These are phyloP conservation scores for Penicillium occitanis DNA, from an alignment of 2,329 filamentous ascomycete genomes.

Conservation along the genomic window DNA sequence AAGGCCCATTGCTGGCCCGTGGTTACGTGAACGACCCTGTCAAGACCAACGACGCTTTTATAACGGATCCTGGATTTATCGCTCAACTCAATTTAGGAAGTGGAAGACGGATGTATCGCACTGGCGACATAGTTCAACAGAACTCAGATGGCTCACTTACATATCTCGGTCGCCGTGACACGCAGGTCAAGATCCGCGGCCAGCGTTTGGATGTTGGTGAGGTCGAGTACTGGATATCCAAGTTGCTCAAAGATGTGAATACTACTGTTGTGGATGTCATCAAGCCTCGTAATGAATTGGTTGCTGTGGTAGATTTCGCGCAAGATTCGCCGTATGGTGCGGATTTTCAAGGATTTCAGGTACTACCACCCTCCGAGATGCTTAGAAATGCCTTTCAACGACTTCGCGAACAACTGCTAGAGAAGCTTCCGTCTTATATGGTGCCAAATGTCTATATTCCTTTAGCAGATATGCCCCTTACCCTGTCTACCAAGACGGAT, in stretches of 20 bases:
- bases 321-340: not conserved
- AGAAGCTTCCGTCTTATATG: not conserved
- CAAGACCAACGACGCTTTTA: constrained; percentile 39
- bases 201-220: constrained; percentile 46
- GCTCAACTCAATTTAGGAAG: constrained; percentile 24
- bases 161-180: constrained; percentile 37
- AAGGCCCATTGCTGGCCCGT: constrained; percentile 41
- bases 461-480: not conserved
- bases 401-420: not conserved
- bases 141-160: constrained; percentile 37
- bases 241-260: not conserved
- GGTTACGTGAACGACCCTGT: constrained; percentile 48
- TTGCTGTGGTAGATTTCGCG: not conserved
- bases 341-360: not conserved
- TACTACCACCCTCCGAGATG: not conserved
- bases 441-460: not conserved
- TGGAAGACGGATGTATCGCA: constrained; percentile 41
- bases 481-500: not conserved
- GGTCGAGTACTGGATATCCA: constrained; percentile 31
- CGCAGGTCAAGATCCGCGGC: constrained; percentile 43
- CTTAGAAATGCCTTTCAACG: not conserved
- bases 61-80: constrained; percentile 38
- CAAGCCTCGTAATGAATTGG: not conserved
- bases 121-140: constrained; percentile 33
- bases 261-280: not conserved